phyloP scores from a whole-genome alignment of 768 basidiomycete species.

The Boletus patriciae region DNA sequence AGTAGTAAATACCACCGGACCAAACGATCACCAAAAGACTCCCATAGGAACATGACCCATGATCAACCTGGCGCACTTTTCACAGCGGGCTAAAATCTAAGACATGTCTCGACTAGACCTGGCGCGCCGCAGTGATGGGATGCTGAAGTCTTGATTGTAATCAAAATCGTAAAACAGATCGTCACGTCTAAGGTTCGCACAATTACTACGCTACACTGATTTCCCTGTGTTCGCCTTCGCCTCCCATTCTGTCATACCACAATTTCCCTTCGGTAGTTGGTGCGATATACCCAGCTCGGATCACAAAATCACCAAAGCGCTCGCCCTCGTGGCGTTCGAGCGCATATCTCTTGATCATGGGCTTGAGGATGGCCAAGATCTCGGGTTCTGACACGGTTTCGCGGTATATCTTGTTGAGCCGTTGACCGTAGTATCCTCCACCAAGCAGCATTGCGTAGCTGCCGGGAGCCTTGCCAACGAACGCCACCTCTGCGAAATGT shows the following conservation, averaged over 20 bases:
- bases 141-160: background rate
- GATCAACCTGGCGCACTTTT: background rate
- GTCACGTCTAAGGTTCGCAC: background rate
- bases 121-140: slow-evolving; percentile 28
- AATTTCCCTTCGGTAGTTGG: slow-evolving; percentile 78
- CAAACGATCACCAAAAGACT: background rate
- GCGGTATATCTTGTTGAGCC: slow-evolving; percentile 95
- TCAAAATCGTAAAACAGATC: background rate
- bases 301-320: slow-evolving; percentile 93
- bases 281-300: slow-evolving; percentile 88
- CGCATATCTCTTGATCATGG: slow-evolving; percentile 95
- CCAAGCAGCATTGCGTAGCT: slow-evolving; percentile 94
- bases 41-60: background rate
- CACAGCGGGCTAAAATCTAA: background rate
- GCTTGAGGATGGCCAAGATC: slow-evolving; percentile 82
- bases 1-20: background rate
- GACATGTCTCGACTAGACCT: background rate
- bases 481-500: slow-evolving; percentile 73
- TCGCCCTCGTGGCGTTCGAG: slow-evolving; percentile 85
- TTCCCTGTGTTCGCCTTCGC: slow-evolving; percentile 61
- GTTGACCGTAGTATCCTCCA: slow-evolving; percentile 91
- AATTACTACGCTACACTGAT: slow-evolving; percentile 18
- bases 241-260: slow-evolving; percentile 86
- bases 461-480: slow-evolving; percentile 94
- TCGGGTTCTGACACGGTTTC: slow-evolving; percentile 90